These are phyloP conservation scores for Candolleomyces efflorescens DNA, from an alignment of 768 basidiomycete species.

Conservation along the genomic window DNA sequence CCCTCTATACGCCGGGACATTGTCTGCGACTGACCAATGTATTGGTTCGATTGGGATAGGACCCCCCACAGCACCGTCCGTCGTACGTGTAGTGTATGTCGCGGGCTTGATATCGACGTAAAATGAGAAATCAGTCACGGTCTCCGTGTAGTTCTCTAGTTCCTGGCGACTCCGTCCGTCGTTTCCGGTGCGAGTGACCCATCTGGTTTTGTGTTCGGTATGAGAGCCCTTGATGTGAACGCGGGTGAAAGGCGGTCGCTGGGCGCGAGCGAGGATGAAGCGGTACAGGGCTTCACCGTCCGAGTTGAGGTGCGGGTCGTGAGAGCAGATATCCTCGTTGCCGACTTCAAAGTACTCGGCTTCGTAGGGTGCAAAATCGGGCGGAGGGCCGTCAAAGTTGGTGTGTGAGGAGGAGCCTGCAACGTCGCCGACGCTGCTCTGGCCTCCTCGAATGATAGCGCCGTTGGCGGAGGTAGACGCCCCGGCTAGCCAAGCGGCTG, in stretches of 20 bases:
- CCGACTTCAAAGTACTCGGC: conserved; percentile 52
- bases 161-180: conserved; percentile 29
- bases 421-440: background rate
- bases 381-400: conserved; percentile 47
- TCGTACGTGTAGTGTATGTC: conserved; percentile 23
- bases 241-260: conserved; percentile 36
- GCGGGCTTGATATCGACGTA: conserved; percentile 46
- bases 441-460: background rate
- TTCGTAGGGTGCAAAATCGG: conserved; percentile 57
- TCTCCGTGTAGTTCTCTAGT: conserved; percentile 54
- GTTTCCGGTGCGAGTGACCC: conserved; percentile 34
- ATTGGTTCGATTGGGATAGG: conserved; percentile 20
- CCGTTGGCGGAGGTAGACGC: background rate
- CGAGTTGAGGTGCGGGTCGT: conserved; percentile 64
- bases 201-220: conserved; percentile 45
- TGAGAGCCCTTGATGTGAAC: conserved; percentile 55
- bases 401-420: conserved; percentile 3
- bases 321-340: conserved; percentile 56
- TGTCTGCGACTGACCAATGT: conserved; percentile 62
- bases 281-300: conserved; percentile 71
- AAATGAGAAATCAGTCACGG: conserved; percentile 67
- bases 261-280: conserved; percentile 60
- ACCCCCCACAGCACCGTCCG: background rate
- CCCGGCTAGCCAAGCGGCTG: background rate
- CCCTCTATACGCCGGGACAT: conserved; percentile 62